A percentile compares a stretch with the other conserved stretches of the same genome.
Evolutionary conservation across 2,329 filamentous ascomycete genomes (phyloP).

Genomic region (Fusarium incarnatum): DNA sequence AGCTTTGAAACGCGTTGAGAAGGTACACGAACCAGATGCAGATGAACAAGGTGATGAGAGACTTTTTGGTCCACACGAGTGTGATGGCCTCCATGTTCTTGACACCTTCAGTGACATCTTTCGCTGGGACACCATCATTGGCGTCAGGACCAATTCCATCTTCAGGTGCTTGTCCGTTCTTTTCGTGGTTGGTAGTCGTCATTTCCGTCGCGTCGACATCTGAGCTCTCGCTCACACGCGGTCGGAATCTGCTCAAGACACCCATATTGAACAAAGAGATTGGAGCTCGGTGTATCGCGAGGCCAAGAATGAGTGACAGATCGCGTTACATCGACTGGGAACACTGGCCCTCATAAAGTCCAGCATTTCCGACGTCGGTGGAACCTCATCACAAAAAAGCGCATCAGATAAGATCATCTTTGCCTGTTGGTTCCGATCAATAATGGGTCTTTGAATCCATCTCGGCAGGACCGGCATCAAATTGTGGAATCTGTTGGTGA

Average conservation of each 20-base stretch:
- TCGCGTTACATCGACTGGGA: neutral
- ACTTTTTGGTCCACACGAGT: slow-evolving; percentile 11
- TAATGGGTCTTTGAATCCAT: neutral
- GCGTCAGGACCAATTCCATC: slow-evolving; percentile 2
- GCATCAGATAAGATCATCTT: slow-evolving; percentile 43
- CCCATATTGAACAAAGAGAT: neutral
- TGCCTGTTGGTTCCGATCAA: slow-evolving; percentile 16
- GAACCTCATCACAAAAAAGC: slow-evolving; percentile 17
- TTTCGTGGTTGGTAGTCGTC: slow-evolving; percentile 17
- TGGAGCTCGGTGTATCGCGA: neutral
- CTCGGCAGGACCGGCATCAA: slow-evolving; percentile 34
- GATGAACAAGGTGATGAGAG: slow-evolving; percentile 13
- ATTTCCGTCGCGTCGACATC: slow-evolving; percentile 4
- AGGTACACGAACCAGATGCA: slow-evolving; percentile 21
- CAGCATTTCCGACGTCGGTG: slow-evolving; percentile 9
- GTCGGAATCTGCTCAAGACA: neutral
- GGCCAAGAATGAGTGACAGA: neutral
- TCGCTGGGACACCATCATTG: neutral
- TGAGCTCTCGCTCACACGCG: neutral
- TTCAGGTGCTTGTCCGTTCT: slow-evolving; percentile 9
- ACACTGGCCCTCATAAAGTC: neutral
- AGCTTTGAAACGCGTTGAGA: slow-evolving; percentile 47
- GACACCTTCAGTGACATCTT: slow-evolving; percentile 41
- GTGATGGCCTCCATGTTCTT: slow-evolving; percentile 26
- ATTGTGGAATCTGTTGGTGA: neutral